These are phyloP conservation scores for Scedosporium minutisporum DNA, from an alignment of 2,329 filamentous ascomycete genomes.

Conservation along the genomic window DNA sequence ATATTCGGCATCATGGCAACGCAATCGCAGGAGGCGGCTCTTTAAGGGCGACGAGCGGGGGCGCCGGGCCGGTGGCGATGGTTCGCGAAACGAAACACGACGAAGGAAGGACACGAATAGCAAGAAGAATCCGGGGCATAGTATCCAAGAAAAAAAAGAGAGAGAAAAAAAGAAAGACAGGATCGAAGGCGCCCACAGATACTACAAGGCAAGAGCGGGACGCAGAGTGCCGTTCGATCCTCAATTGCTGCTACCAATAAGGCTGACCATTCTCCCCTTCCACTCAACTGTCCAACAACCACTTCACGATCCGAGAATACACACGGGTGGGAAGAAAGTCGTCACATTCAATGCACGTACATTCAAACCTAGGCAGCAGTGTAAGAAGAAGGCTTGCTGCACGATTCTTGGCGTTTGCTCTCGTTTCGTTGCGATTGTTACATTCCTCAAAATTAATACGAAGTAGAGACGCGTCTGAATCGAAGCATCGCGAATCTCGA, in stretches of 20 bases:
- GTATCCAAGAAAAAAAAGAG: background rate
- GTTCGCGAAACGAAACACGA: background rate
- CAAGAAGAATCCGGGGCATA: background rate
- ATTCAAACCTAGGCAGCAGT: background rate
- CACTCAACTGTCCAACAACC: background rate
- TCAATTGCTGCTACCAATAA: background rate
- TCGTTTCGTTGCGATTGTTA: background rate
- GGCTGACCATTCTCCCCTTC: background rate
- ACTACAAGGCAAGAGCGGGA: background rate
- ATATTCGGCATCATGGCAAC: background rate
- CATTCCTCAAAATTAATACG: too few species aligned
- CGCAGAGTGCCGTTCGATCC: background rate
- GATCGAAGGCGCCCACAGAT: background rate
- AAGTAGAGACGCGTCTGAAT: background rate
- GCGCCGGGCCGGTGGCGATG: background rate
- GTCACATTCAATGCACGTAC: background rate
- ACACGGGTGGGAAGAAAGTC: background rate
- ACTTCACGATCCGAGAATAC: background rate
- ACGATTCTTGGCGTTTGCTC: background rate
- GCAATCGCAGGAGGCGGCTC: background rate
- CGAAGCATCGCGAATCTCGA: background rate
- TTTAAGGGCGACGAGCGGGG: background rate
- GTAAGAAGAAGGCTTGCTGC: background rate
- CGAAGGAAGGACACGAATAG: background rate
- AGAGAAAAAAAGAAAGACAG: background rate